Conservation (phyloP, 2,329 filamentous ascomycete species). For the Fonsecaea nubica region DNA sequence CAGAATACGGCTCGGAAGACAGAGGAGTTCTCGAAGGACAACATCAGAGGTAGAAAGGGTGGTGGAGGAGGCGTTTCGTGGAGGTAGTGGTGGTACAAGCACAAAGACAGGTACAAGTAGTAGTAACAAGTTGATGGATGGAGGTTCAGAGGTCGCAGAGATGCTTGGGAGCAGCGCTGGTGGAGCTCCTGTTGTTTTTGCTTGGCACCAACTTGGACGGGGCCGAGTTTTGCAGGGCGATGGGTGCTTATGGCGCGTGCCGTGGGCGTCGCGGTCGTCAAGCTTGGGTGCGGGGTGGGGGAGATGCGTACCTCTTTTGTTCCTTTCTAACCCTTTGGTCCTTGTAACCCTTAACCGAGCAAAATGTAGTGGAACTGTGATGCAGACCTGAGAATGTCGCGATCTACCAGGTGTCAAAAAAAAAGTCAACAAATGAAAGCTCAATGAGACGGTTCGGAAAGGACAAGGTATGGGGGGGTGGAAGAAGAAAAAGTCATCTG, state of each 20-base stretch:
- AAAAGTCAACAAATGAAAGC: slow-evolving; percentile 8
- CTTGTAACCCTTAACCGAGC: not conserved
- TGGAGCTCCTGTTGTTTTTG: slow-evolving; percentile 37
- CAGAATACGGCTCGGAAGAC: not conserved
- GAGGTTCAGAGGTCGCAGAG: slow-evolving; percentile 12
- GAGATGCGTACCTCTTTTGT: not conserved
- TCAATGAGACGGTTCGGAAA: not conserved
- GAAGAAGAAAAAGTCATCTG: slow-evolving; percentile 7
- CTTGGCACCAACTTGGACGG: slow-evolving; percentile 31
- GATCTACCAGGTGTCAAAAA: not conserved
- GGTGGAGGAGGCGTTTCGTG: slow-evolving; percentile 17
- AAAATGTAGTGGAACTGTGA: slow-evolving; percentile 3
- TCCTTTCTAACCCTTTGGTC: not conserved
- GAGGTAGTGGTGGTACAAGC: slow-evolving; percentile 10
- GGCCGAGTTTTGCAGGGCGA: slow-evolving; percentile 12
- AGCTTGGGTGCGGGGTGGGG: slow-evolving; percentile 2
- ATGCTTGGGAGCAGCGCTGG: not conserved
- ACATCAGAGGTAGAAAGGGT: slow-evolving; percentile 14
- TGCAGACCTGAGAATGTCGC: slow-evolving; percentile 1
- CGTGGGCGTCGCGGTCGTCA: not conserved
- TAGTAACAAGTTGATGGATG: slow-evolving; percentile 3
- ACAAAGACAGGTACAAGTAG: slow-evolving; percentile 14
- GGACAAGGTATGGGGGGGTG: not conserved
- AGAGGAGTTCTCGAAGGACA: slow-evolving; percentile 18
- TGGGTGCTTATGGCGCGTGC: slow-evolving; percentile 7